phyloP scores from a whole-genome alignment of 192 early-diverging fungal species.

The Podochytrium sp. region DNA sequence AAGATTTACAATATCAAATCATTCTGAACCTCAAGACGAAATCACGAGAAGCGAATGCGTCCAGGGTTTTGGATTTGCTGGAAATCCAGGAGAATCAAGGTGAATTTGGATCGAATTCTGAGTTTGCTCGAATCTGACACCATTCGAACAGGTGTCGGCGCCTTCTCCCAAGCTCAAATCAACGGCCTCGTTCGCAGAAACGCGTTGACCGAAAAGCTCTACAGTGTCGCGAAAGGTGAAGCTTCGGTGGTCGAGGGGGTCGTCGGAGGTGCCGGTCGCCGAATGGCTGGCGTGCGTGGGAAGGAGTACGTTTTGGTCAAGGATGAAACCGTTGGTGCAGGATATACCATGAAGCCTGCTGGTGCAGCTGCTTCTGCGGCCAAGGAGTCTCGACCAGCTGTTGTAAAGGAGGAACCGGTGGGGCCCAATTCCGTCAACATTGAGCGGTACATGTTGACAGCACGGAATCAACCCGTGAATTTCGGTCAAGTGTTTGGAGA shows the following conservation, averaged over 20 bases:
- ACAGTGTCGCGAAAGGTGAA: slow-evolving; percentile 44
- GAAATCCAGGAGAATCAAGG: slow-evolving; percentile 31
- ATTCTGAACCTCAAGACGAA: slow-evolving; percentile 84
- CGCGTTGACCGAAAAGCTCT: slow-evolving; percentile 77
- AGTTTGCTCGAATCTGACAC: too few species aligned
- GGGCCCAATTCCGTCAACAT: too few species aligned
- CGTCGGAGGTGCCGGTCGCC: slow-evolving; percentile 25
- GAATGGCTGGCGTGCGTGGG: slow-evolving; percentile 82
- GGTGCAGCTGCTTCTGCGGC: too few species aligned
- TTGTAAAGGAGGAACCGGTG: too few species aligned
- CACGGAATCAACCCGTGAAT: too few species aligned
- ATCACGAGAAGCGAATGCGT: slow-evolving; percentile 72
- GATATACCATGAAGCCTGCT: slow-evolving; percentile 55
- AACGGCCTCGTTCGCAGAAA: slow-evolving; percentile 81
- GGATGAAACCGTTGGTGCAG: slow-evolving; percentile 70
- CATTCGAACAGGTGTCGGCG: slow-evolving; percentile 59
- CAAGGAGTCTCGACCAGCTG: too few species aligned
- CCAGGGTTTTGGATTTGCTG: slow-evolving; percentile 61
- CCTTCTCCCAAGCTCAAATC: slow-evolving; percentile 90
- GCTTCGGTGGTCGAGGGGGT: slow-evolving; percentile 29
- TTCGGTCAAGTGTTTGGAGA: too few species aligned
- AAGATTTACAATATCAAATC: slow-evolving; percentile 90
- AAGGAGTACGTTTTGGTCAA: slow-evolving; percentile 85
- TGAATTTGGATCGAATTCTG: too few species aligned
- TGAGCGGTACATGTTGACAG: too few species aligned